Percentiles rank a stretch among this genome's conserved stretches.
Conservation (phyloP, 2,329 filamentous ascomycete genomes). For the Atkinsonella texensis region DNA sequence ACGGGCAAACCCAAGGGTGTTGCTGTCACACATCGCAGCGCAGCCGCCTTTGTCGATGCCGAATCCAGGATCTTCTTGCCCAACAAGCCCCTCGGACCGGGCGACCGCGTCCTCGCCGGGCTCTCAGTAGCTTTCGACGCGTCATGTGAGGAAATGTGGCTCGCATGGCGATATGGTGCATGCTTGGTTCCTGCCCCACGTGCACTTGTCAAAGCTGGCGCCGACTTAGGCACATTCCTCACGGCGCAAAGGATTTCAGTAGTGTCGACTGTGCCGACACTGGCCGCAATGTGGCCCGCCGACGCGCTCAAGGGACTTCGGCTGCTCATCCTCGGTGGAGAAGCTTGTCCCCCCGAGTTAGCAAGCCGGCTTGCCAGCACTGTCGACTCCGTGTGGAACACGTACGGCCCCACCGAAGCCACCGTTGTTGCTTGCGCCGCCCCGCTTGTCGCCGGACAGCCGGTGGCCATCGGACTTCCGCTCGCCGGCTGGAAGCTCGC, state of each 20-base stretch:
- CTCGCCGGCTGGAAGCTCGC: conserved; percentile 13
- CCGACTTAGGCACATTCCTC: conserved; percentile 11
- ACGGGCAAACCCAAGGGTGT: conserved; percentile 15
- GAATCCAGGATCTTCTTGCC: conserved; percentile 11
- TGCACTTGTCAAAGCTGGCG: conserved; percentile 11
- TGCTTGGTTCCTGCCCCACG: conserved; percentile 13
- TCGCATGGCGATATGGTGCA: conserved; percentile 12
- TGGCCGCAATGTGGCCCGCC: conserved; percentile 13
- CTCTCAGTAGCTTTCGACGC: conserved; percentile 13
- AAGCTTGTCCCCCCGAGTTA: conserved; percentile 12
- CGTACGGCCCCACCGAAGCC: conserved; percentile 15
- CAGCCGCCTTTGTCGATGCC: conserved; percentile 14
- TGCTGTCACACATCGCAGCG: conserved; percentile 13
- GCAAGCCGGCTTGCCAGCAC: conserved; percentile 9
- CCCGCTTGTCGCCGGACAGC: conserved; percentile 9
- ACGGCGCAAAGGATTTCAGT: conserved; percentile 11
- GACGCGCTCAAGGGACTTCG: conserved; percentile 11
- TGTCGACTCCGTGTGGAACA: conserved; percentile 13
- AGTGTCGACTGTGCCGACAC: conserved; percentile 13
- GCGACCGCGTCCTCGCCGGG: conserved; percentile 13
- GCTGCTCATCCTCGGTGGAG: conserved; percentile 14
- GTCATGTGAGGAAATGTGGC: conserved; percentile 15
- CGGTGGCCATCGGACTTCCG: conserved; percentile 12
- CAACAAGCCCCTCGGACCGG: conserved; percentile 10
- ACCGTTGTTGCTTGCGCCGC: conserved; percentile 13